Percentiles rank a stretch among this genome's conserved stretches.
Conservation (phyloP, 305 asterid genomes). For the Fraxinus velutina region DNA sequence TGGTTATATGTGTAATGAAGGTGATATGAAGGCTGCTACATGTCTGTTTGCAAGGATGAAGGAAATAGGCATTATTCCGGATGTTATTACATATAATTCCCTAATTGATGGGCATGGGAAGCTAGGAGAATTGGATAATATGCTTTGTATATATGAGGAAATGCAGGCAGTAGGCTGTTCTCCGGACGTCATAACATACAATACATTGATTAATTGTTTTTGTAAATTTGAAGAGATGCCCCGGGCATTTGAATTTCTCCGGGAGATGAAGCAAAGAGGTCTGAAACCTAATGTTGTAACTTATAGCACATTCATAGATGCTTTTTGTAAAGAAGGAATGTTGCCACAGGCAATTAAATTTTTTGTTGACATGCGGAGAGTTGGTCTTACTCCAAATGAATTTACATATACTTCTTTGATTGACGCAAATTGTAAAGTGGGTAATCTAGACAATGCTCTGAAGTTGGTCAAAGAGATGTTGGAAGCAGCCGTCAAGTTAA, state of each 20-base stretch:
- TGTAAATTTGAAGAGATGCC: slow-evolving; percentile 67
- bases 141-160: slow-evolving; percentile 59
- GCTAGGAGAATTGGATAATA: slow-evolving; percentile 53
- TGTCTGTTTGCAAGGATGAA: slow-evolving; percentile 64
- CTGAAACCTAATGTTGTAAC: slow-evolving; percentile 76
- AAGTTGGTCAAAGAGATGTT: slow-evolving; percentile 79
- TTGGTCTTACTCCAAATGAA: slow-evolving; percentile 78
- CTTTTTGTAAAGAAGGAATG: slow-evolving; percentile 89
- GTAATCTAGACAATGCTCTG: slow-evolving; percentile 58
- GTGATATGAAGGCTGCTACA: slow-evolving; percentile 57
- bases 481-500: slow-evolving; percentile 61
- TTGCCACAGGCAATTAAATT: slow-evolving; percentile 69
- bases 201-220: slow-evolving; percentile 79
- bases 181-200: slow-evolving; percentile 76
- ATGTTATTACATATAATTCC: slow-evolving; percentile 75
- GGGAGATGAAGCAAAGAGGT: slow-evolving; percentile 66
- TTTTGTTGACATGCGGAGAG: slow-evolving; percentile 80
- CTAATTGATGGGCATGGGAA: slow-evolving; percentile 78
- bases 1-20: slow-evolving; percentile 62
- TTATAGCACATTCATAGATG: slow-evolving; percentile 82
- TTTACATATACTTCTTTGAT: slow-evolving; percentile 74
- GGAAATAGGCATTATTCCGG: slow-evolving; percentile 54
- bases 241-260: slow-evolving; percentile 54
- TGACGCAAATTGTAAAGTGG: slow-evolving; percentile 72
- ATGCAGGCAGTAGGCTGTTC: slow-evolving; percentile 61